Conservation (phyloP, 208 protist genomes). For the Phytomonas francai region DNA sequence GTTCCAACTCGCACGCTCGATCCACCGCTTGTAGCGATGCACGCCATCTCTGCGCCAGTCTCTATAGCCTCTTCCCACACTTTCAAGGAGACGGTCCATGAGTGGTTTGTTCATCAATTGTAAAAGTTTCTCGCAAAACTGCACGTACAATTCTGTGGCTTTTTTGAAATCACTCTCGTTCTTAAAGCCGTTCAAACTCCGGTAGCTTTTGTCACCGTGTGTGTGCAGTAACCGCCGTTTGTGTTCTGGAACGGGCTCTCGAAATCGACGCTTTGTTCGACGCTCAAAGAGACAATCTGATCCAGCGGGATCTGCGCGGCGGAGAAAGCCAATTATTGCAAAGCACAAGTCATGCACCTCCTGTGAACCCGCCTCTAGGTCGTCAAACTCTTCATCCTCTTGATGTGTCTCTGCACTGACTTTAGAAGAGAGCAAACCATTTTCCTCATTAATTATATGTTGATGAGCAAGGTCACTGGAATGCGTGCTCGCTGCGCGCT, state of each 20-base stretch:
- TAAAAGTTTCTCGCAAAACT: conserved; percentile 77
- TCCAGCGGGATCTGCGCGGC: conserved; percentile 49
- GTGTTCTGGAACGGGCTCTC: conserved; percentile 71
- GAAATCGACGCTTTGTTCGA: conserved; percentile 49
- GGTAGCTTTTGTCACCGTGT: conserved; percentile 31
- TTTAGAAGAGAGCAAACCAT: neutral
- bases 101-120: conserved; percentile 65
- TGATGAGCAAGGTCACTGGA: neutral
- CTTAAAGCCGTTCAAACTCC: conserved; percentile 52
- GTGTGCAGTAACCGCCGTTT: conserved; percentile 64
- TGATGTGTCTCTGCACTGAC: conserved; percentile 1
- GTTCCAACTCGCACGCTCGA: conserved; percentile 67
- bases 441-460: neutral
- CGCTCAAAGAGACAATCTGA: conserved; percentile 56
- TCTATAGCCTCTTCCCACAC: conserved; percentile 49
- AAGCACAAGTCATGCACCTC: conserved; percentile 86
- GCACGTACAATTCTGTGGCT: conserved; percentile 57
- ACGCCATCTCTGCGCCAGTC: conserved; percentile 68
- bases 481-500: neutral
- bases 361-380: conserved; percentile 85
- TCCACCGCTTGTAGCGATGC: conserved; percentile 26
- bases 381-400: conserved; percentile 70
- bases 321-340: conserved; percentile 73
- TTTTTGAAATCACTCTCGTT: conserved; percentile 45
- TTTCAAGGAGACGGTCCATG: conserved; percentile 68